Conservation (phyloP, 2,329 filamentous ascomycete genomes). For the Curvularia sp. region DNA sequence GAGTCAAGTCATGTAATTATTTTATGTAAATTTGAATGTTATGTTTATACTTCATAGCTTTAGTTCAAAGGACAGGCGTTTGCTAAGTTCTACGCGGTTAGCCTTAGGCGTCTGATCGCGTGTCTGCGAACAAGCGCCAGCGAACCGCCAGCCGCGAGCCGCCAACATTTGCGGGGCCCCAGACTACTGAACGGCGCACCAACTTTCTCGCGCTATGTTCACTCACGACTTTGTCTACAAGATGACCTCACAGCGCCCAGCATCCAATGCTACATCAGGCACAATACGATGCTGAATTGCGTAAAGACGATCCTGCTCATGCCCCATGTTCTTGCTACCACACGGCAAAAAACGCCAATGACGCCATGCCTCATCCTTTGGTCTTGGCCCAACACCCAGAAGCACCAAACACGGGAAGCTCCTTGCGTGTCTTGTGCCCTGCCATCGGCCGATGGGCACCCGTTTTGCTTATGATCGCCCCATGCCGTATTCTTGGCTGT, state of each 20-base stretch:
- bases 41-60: not conserved
- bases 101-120: not conserved
- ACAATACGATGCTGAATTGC: not conserved
- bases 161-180: slow-evolving; percentile 2
- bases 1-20: not conserved
- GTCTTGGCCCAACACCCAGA: slow-evolving; percentile 22
- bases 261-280: not conserved
- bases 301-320: not conserved
- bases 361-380: slow-evolving; percentile 30
- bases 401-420: slow-evolving; percentile 18
- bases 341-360: slow-evolving; percentile 22
- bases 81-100: not conserved
- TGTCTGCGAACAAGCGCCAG: not conserved
- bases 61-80: not conserved
- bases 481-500: slow-evolving; percentile 18
- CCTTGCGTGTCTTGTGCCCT: slow-evolving; percentile 9
- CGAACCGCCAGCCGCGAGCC: not conserved
- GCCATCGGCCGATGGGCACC: slow-evolving; percentile 22
- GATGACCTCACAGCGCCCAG: not conserved
- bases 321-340: not conserved
- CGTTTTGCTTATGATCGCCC: slow-evolving; percentile 14
- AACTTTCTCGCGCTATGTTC: not conserved
- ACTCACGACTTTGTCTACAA: not conserved
- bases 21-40: not conserved
- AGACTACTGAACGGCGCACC: not conserved